Evolutionary conservation across 257 asterid species (phyloP).

Genomic region (Handroanthus guayacan): DNA sequence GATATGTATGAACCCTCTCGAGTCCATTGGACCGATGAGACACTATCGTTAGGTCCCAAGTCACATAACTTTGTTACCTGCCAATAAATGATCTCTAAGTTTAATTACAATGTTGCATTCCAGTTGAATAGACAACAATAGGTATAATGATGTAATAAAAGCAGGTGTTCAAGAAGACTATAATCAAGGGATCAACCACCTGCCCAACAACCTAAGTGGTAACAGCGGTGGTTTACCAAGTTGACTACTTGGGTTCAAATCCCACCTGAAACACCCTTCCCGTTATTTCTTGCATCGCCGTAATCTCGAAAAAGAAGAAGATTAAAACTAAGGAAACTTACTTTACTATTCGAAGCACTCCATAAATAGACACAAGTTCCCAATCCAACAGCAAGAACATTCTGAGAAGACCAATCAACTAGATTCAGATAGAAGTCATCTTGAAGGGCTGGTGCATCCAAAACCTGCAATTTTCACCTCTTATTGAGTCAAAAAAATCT

Average conservation of each 20-base stretch:
- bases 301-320: no score
- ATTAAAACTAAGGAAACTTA: slow-evolving; percentile 39
- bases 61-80: slow-evolving; percentile 94
- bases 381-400: slow-evolving; percentile 97
- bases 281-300: no score
- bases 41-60: slow-evolving; percentile 88
- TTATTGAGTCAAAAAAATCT: neutral
- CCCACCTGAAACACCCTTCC: no score
- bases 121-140: neutral
- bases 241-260: no score
- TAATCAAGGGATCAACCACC: no score
- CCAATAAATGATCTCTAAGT: slow-evolving; percentile 14
- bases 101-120: neutral
- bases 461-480: slow-evolving; percentile 61
- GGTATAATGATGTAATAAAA: neutral
- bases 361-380: slow-evolving; percentile 95
- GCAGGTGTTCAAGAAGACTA: no score
- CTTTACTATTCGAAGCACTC: slow-evolving; percentile 96
- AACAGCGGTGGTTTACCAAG: no score
- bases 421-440: slow-evolving; percentile 94
- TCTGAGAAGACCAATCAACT: slow-evolving; percentile 99
- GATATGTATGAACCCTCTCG: slow-evolving; percentile 93
- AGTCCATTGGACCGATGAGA: slow-evolving; percentile 96
- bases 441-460: slow-evolving; percentile 98
- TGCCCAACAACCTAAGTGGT: no score